phyloP scores from a whole-genome alignment of 331 rosid species.

The Phaseolus coccineus region DNA sequence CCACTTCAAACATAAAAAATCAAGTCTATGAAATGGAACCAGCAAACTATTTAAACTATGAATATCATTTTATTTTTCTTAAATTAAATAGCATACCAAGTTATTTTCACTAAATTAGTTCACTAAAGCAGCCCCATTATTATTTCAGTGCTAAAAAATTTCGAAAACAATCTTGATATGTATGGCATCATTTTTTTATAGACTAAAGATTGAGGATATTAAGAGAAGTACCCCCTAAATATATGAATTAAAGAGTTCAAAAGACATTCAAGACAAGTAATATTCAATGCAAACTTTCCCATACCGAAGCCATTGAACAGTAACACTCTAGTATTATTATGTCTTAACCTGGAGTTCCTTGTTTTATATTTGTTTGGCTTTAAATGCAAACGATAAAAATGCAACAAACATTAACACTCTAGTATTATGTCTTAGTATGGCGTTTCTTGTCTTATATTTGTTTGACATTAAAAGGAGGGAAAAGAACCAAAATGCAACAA shows the following conservation, averaged over 20 bases:
- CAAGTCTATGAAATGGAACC: too few species aligned
- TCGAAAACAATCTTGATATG: too few species aligned
- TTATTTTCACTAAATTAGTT: too few species aligned
- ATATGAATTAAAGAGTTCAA: background rate
- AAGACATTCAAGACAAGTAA: background rate
- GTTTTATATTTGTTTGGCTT: background rate
- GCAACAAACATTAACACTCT: background rate
- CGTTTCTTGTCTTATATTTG: background rate
- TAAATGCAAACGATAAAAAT: background rate
- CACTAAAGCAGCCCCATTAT: too few species aligned
- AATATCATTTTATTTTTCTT: too few species aligned
- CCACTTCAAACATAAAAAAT: too few species aligned
- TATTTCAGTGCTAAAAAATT: too few species aligned
- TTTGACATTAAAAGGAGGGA: background rate
- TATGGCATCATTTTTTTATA: too few species aligned
- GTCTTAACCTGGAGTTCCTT: background rate
- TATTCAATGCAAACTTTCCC: background rate
- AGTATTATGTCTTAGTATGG: background rate
- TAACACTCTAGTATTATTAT: background rate
- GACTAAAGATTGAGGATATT: too few species aligned
- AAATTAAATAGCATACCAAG: too few species aligned
- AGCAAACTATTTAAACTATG: too few species aligned
- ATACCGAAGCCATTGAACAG: background rate
- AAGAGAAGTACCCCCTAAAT: too few species aligned
- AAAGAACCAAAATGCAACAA: background rate